Base-by-base conservation (phyloP, 345 rosid species). In the Erysimum cheiranthoides region DNA sequence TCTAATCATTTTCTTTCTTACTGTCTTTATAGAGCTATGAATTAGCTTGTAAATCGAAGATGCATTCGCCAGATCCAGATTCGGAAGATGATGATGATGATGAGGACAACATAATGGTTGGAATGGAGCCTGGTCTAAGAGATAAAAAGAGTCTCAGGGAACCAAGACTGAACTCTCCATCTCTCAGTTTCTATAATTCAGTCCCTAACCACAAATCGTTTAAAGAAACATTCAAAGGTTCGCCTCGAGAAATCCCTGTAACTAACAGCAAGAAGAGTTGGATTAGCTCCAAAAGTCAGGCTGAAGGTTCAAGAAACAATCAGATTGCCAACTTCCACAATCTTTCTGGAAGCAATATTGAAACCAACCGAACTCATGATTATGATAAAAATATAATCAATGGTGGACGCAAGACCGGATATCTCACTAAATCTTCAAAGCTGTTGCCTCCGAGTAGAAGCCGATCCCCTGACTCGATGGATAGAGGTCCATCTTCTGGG, bases 281-380 rank as follows among this genome's bases (percentile, higher is more conserved):
- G 67, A 75, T 78, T 78, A 83, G 81, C 69, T 81, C 85, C 76
- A 84, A 82, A 78, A 80, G 69, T 74, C 72, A 51, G 63, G 66
- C 71, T 71, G 94, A 84, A 79, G 84, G 78, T 63, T 79, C 77
- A 61, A 73, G 82, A 82, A 71, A 77, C 54, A 81, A 85, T 78
- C 51, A 74, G 76, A 60, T 66, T 65, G 73, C 82, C 65, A 80
- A 74, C 25, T 74, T 70, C 79, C 84, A 70, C 78, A 77, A 68
- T 67, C 45, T 38, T 18, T 56, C 57, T 77, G 79, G 83, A 63
- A 71, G 65, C 68, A 82, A 68, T 71, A 57, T 36, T 45, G 40
- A 71, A 28, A 78, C 43, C 62, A 84, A 80, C 71, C 81, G 79
- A 56, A 57, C 64, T 54, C 82, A 74, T 73, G 86, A 79, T 35